A percentile compares a stretch with the other conserved stretches of the same genome.
Evolutionary conservation across 2,329 filamentous ascomycete species (phyloP).

Genomic region (Monosporascus sp.): DNA sequence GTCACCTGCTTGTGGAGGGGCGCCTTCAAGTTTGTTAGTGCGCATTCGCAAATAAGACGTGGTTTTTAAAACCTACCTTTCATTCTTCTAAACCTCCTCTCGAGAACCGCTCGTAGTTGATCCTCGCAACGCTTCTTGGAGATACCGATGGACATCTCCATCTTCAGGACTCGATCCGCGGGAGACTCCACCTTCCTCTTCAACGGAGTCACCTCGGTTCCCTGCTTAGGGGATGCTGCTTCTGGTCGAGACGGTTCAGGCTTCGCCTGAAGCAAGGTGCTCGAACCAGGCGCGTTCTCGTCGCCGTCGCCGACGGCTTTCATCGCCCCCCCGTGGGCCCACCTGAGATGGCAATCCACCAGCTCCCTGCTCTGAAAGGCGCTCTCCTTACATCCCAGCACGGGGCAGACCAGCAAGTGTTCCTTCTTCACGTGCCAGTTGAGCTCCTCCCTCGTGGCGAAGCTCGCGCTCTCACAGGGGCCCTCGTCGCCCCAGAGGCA

Average conservation of each 20-base stretch:
- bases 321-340: constrained; percentile 25
- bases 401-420: constrained; percentile 38
- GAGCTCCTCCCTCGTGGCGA: constrained; percentile 33
- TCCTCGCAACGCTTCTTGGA: constrained; percentile 33
- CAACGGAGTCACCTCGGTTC: background rate
- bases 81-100: constrained; percentile 27
- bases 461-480: constrained; percentile 30
- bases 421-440: constrained; percentile 40
- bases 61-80: constrained; percentile 19
- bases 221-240: background rate
- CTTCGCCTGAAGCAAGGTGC: constrained; percentile 3
- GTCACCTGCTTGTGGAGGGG: constrained; percentile 24
- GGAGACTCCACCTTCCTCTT: background rate
- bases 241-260: background rate
- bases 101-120: constrained; percentile 29
- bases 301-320: background rate
- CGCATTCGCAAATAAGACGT: background rate
- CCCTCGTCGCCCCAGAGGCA: constrained; percentile 34
- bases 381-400: constrained; percentile 32
- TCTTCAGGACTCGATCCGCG: constrained; percentile 22
- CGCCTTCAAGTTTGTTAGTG: constrained; percentile 7
- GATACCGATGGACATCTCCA: constrained; percentile 22
- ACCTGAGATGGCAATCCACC: constrained; percentile 33
- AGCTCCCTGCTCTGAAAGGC: constrained; percentile 29
- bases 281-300: constrained; percentile 4